Evolutionary conservation across 2,329 filamentous ascomycete species (phyloP).

Genomic region (Trichoderma pleuroti): DNA sequence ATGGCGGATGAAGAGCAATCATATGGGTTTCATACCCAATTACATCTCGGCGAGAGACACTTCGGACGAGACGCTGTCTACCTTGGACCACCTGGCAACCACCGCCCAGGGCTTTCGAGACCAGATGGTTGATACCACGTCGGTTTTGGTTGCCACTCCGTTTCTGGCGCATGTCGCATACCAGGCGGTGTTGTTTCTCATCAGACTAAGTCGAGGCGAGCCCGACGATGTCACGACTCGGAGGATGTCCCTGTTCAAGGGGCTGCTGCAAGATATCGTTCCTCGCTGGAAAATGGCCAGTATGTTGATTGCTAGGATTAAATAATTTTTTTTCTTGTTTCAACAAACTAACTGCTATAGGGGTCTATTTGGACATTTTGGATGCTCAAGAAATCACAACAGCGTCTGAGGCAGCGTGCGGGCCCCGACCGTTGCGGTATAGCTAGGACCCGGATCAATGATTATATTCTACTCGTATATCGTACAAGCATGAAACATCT

Average conservation of each 20-base stretch:
- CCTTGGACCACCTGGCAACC: background rate
- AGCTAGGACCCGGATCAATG: background rate
- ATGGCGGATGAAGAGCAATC: background rate
- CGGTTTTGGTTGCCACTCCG: background rate
- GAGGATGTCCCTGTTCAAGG: background rate
- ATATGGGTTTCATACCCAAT: background rate
- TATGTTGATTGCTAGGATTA: background rate
- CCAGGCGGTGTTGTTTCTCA: background rate
- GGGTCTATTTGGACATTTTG: background rate
- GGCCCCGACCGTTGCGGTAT: background rate
- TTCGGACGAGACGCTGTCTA: background rate
- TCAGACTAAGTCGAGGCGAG: background rate
- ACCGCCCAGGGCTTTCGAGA: background rate
- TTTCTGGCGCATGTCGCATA: background rate
- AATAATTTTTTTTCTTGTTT: background rate
- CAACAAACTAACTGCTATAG: background rate
- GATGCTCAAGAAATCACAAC: constrained; percentile 7
- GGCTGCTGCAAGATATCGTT: background rate
- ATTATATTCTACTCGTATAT: background rate
- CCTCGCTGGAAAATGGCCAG: background rate
- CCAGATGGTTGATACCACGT: background rate
- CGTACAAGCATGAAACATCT: too few relatives aligned
- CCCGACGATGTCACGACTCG: background rate
- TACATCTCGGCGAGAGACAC: background rate
- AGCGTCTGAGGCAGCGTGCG: background rate